A percentile compares a stretch with the other conserved stretches of the same genome.
These are phyloP conservation scores for Verticillium klebahnii DNA, from an alignment of 2,329 filamentous ascomycete species.

Conservation along the genomic window DNA sequence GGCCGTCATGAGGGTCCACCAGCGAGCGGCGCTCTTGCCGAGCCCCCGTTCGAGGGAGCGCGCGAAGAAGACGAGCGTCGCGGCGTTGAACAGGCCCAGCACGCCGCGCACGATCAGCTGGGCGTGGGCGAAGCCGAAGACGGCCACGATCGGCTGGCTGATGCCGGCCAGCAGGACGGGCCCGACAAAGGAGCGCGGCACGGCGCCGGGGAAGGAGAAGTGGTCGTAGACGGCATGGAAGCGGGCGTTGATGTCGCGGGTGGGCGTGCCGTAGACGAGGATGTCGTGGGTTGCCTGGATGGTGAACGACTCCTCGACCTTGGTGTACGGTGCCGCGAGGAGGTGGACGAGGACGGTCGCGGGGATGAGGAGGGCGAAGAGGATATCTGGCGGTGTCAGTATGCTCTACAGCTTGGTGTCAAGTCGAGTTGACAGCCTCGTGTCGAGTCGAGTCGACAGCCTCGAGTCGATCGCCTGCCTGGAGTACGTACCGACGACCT, in stretches of 20 bases:
- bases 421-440: background rate
- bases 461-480: background rate
- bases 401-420: too few relatives aligned
- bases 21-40: slow-evolving; percentile 64
- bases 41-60: slow-evolving; percentile 60
- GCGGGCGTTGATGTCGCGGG: slow-evolving; percentile 43
- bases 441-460: slow-evolving; percentile 1
- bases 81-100: slow-evolving; percentile 72
- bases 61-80: slow-evolving; percentile 62
- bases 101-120: slow-evolving; percentile 67
- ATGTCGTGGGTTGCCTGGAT: slow-evolving; percentile 93
- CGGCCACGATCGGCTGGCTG: slow-evolving; percentile 59
- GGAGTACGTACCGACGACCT: slow-evolving; percentile 12
- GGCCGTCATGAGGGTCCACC: slow-evolving; percentile 74
- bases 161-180: slow-evolving; percentile 70
- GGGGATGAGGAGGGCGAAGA: slow-evolving; percentile 55
- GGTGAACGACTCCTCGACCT: slow-evolving; percentile 98
- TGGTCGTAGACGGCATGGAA: slow-evolving; percentile 75
- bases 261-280: slow-evolving; percentile 71
- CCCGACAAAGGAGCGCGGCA: slow-evolving; percentile 87
- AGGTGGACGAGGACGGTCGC: slow-evolving; percentile 65
- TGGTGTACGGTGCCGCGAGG: slow-evolving; percentile 77
- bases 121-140: slow-evolving; percentile 51
- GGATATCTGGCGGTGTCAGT: slow-evolving; percentile 31
- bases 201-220: slow-evolving; percentile 82